Percentiles rank a stretch among this genome's conserved stretches.
phyloP scores from a whole-genome alignment of 179 eudicot species.

The Sideroxylon spinosum region DNA sequence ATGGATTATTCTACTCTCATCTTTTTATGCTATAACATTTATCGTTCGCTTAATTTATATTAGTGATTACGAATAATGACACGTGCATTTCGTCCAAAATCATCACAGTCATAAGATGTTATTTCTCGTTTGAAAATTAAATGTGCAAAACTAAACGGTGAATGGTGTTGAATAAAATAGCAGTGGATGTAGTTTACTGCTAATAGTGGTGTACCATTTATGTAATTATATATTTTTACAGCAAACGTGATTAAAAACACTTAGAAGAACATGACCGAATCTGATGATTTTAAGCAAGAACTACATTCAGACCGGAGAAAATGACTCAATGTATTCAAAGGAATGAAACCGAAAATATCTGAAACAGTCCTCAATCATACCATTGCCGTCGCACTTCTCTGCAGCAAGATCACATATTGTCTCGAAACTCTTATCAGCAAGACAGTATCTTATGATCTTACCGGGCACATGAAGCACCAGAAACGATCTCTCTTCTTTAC shows the following conservation, averaged over 20 bases:
- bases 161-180: too few relatives aligned
- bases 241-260: background rate
- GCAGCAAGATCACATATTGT: constrained; percentile 15
- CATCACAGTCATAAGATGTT: too few relatives aligned
- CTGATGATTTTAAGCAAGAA: background rate
- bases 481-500: constrained; percentile 20
- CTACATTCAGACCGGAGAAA: constrained; percentile 9
- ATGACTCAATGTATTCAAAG: constrained; percentile 22
- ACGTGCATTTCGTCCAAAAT: too few relatives aligned
- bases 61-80: too few relatives aligned
- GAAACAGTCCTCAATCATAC: constrained; percentile 5
- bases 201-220: too few relatives aligned
- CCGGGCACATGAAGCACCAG: constrained; percentile 24
- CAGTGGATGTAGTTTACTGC: too few relatives aligned
- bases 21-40: too few relatives aligned
- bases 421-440: constrained; percentile 20
- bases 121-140: too few relatives aligned
- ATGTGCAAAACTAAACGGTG: too few relatives aligned
- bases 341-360: constrained; percentile 6
- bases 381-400: constrained; percentile 29
- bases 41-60: too few relatives aligned
- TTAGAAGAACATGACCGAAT: background rate
- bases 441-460: constrained; percentile 17
- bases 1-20: too few relatives aligned
- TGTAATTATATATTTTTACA: too few relatives aligned